These are phyloP conservation scores for Sugiyamaella smithiae DNA, from an alignment of 805 yeast species.

Conservation along the genomic window DNA sequence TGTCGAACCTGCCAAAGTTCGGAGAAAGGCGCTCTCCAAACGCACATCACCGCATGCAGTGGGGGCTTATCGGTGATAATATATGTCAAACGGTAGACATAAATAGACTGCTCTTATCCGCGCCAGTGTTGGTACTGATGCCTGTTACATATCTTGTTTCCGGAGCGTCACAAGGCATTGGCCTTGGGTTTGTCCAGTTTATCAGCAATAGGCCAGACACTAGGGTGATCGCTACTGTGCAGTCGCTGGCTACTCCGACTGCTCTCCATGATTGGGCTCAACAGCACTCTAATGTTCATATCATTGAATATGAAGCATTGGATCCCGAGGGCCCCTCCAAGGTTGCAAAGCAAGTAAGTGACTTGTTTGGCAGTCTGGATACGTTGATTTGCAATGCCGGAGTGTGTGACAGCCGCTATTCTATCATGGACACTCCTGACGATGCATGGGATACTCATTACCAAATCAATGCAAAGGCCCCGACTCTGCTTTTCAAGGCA, in stretches of 20 bases:
- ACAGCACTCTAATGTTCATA: slow-evolving; percentile 7
- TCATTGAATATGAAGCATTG: background rate
- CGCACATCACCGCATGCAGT: no score
- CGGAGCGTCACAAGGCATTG: slow-evolving; percentile 8
- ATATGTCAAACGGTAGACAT: no score
- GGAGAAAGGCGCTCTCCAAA: no score
- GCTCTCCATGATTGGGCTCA: background rate
- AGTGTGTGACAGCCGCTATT: slow-evolving; percentile 11
- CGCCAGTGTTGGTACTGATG: no score
- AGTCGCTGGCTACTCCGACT: background rate
- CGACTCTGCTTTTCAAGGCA: slow-evolving; percentile 24
- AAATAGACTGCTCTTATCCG: no score
- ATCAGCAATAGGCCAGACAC: slow-evolving; percentile 2
- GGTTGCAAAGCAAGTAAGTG: slow-evolving; percentile 19
- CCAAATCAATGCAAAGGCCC: slow-evolving; percentile 28
- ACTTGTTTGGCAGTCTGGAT: slow-evolving; percentile 28
- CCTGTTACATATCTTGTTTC: slow-evolving; percentile 7
- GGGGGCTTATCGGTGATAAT: no score
- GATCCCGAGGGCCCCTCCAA: slow-evolving; percentile 9
- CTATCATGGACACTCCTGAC: slow-evolving; percentile 2
- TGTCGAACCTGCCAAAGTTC: no score
- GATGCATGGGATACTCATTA: slow-evolving; percentile 23
- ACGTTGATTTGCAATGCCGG: slow-evolving; percentile 32
- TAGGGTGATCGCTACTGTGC: slow-evolving; percentile 5
- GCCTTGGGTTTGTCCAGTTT: slow-evolving; percentile 6